Conservation (phyloP, 2,329 filamentous ascomycete species). For the Paradendryphiella salina region DNA sequence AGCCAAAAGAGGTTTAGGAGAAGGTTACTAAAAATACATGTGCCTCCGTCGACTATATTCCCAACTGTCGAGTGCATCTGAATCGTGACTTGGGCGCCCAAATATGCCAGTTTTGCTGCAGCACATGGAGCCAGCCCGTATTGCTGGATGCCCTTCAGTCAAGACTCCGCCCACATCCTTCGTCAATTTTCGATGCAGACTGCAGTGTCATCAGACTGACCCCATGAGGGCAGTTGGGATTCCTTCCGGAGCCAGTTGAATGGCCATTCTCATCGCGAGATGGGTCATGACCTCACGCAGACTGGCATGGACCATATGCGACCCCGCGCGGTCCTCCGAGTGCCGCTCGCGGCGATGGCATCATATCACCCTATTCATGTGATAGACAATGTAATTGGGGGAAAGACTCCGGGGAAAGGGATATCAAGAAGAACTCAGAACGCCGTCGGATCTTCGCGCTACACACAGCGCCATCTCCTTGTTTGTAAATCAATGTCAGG, state of each 20-base stretch:
- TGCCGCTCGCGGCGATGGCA: slow-evolving; percentile 5
- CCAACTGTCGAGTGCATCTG: slow-evolving; percentile 6
- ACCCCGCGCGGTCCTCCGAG: slow-evolving; percentile 12
- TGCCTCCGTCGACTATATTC: slow-evolving; percentile 15
- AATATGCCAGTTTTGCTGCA: neutral
- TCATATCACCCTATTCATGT: slow-evolving; percentile 9
- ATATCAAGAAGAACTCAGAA: slow-evolving; percentile 15
- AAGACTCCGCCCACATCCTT: neutral
- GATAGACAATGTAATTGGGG: slow-evolving; percentile 11
- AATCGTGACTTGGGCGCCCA: neutral
- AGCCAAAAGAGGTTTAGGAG: slow-evolving; percentile 27
- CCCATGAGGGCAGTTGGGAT: neutral
- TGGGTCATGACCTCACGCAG: slow-evolving; percentile 14
- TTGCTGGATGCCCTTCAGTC: slow-evolving; percentile 1
- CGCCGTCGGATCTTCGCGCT: slow-evolving; percentile 5
- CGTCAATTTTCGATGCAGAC: slow-evolving; percentile 1
- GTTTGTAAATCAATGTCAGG: slow-evolving; percentile 11
- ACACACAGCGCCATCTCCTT: slow-evolving; percentile 3
- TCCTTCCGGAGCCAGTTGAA: slow-evolving; percentile 5
- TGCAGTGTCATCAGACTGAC: slow-evolving; percentile 3
- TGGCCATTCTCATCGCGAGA: slow-evolving; percentile 12
- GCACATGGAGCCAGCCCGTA: neutral
- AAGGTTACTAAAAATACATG: slow-evolving; percentile 43
- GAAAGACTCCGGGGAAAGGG: slow-evolving; percentile 8
- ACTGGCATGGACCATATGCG: slow-evolving; percentile 14